phyloP scores from a whole-genome alignment of 108 stramenopile genomes.

The Cyclotella distinguenda region DNA sequence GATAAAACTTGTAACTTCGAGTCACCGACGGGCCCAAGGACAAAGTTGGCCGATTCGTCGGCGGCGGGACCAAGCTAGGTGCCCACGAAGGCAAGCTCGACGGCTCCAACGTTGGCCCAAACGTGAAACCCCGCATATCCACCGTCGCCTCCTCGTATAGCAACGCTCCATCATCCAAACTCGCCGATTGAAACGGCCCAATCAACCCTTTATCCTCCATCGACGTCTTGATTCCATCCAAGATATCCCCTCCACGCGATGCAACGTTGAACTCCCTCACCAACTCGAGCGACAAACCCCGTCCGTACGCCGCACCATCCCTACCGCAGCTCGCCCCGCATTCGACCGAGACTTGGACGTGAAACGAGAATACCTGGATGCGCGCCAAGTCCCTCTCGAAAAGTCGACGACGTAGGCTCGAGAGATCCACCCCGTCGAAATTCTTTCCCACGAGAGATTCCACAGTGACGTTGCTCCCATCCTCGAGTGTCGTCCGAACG shows the following conservation, averaged over 20 bases:
- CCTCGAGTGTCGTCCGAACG: background rate
- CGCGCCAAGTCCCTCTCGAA: conserved; percentile 7
- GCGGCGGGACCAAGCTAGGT: background rate
- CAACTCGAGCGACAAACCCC: background rate
- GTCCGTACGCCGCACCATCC: background rate
- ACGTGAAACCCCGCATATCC: conserved; percentile 1
- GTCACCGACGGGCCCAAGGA: background rate
- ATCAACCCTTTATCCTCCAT: conserved; percentile 10
- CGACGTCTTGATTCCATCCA: background rate
- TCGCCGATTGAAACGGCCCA: conserved; percentile 15
- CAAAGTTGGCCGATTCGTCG: background rate
- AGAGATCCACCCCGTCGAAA: conserved; percentile 17
- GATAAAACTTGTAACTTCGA: background rate
- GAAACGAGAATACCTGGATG: conserved; percentile 15
- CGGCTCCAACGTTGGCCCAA: conserved; percentile 2
- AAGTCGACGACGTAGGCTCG: background rate
- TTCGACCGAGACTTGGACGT: background rate
- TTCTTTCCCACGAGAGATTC: background rate
- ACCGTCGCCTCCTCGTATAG: conserved; percentile 1
- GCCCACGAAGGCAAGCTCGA: background rate
- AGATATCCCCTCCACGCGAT: background rate
- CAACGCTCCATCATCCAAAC: conserved; percentile 15
- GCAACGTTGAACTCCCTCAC: conserved; percentile 7
- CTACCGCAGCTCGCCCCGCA: background rate
- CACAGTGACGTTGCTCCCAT: background rate